Evolutionary conservation across 345 rosid species (phyloP).

Genomic region (Hypericum perforatum): DNA sequence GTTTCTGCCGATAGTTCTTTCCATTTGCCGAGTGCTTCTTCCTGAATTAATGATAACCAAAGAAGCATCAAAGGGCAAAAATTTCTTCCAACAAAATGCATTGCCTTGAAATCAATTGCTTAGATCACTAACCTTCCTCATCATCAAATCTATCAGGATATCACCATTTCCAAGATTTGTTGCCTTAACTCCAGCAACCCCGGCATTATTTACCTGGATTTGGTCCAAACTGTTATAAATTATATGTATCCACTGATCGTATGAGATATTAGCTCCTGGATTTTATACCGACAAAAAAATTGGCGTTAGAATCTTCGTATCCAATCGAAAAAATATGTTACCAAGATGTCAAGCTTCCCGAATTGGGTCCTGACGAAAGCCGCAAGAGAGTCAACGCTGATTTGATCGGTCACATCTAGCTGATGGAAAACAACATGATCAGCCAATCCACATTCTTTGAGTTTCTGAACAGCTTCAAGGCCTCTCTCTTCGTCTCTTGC

Average conservation of each 20-base stretch:
- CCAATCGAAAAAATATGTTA: neutral
- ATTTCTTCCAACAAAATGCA: too few species aligned
- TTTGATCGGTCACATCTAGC: constrained; percentile 42
- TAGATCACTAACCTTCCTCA: neutral
- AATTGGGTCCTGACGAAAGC: constrained; percentile 23
- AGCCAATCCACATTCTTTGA: constrained; percentile 16
- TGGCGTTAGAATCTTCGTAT: neutral
- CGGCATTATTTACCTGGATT: constrained; percentile 1
- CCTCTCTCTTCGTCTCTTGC: constrained; percentile 4
- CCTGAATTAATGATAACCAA: too few species aligned
- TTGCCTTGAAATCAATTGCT: too few species aligned
- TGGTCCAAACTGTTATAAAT: neutral
- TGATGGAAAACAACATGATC: constrained; percentile 31
- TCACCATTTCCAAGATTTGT: neutral
- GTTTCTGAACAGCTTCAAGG: constrained; percentile 24
- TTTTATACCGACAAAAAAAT: too few species aligned
- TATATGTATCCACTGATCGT: too few species aligned
- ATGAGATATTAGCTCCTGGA: too few species aligned
- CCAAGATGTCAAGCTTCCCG: constrained; percentile 47
- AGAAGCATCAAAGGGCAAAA: too few species aligned
- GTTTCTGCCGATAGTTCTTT: constrained; percentile 2
- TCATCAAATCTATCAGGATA: neutral
- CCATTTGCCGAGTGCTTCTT: too few species aligned
- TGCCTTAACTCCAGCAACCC: neutral
- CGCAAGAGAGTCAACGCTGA: constrained; percentile 26